Percentiles rank a stretch among this genome's conserved stretches.
These are phyloP conservation scores for Bryum argenteum DNA, from an alignment of 225 moss, liverwort and hornwort species.

Conservation along the genomic window DNA sequence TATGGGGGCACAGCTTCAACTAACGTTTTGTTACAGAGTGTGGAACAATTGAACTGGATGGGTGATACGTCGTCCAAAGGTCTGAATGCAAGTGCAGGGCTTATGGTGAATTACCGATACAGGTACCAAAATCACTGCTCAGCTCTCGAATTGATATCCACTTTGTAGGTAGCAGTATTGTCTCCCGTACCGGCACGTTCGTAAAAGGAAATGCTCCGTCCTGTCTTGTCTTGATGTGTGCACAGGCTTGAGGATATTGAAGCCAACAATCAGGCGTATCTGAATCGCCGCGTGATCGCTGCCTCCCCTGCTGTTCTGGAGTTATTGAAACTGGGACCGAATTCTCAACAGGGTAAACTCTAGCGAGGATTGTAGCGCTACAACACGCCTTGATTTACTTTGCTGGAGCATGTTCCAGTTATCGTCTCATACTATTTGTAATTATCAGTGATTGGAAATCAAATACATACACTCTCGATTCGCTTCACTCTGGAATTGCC, in stretches of 20 bases:
- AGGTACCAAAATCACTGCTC: slow-evolving; percentile 46
- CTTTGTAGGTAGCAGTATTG: neutral
- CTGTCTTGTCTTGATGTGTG: no score
- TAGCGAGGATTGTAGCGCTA: slow-evolving; percentile 2
- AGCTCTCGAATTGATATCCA: neutral
- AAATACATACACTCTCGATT: neutral
- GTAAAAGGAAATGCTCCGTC: slow-evolving; percentile 1
- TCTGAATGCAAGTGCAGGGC: slow-evolving; percentile 74
- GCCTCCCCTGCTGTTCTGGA: slow-evolving; percentile 55
- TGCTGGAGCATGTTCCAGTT: neutral
- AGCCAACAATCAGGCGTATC: slow-evolving; percentile 75
- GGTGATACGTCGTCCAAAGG: slow-evolving; percentile 84
- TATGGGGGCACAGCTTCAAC: neutral
- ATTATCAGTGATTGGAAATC: neutral
- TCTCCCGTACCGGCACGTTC: neutral
- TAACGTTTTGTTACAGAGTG: slow-evolving; percentile 54
- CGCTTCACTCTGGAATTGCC: no score
- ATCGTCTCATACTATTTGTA: neutral
- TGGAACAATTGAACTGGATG: slow-evolving; percentile 96
- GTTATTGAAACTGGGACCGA: slow-evolving; percentile 42
- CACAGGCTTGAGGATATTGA: slow-evolving; percentile 83
- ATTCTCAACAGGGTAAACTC: slow-evolving; percentile 30
- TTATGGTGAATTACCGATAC: slow-evolving; percentile 96
- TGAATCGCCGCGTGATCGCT: slow-evolving; percentile 68
- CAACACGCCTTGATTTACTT: neutral